A percentile compares a stretch with the other conserved stretches of the same genome.
phyloP scores from a whole-genome alignment of 257 asterid species.

The Osmanthus fragrans region DNA sequence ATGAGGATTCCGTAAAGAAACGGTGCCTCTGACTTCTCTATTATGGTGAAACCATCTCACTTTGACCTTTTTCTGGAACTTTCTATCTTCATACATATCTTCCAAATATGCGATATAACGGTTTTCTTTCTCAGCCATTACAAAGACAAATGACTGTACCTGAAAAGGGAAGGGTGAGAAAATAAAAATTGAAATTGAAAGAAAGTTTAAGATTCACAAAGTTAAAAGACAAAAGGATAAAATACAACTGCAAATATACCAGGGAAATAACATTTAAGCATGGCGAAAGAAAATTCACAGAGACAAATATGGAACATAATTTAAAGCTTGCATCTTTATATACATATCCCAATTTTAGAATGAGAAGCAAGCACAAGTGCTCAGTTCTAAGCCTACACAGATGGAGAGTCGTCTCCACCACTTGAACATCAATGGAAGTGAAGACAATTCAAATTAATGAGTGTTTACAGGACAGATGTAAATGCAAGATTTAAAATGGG shows the following conservation, averaged over 20 bases:
- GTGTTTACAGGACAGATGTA: background rate
- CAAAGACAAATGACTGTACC: slow-evolving; percentile 85
- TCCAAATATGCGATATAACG: slow-evolving; percentile 85
- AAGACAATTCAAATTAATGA: background rate
- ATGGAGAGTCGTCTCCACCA: background rate
- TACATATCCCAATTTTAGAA: background rate
- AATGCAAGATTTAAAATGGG: background rate
- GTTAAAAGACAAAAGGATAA: background rate
- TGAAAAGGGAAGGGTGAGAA: slow-evolving; percentile 29
- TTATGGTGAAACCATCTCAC: slow-evolving; percentile 97
- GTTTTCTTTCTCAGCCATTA: slow-evolving; percentile 94
- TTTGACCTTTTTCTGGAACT: slow-evolving; percentile 91
- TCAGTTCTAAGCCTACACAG: slow-evolving; percentile 10
- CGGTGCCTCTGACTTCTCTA: slow-evolving; percentile 79
- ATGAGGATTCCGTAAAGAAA: slow-evolving; percentile 62
- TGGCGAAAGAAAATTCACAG: background rate
- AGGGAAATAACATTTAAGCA: background rate
- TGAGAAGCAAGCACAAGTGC: slow-evolving; percentile 12
- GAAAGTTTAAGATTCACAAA: slow-evolving; percentile 9
- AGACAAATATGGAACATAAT: background rate
- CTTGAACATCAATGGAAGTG: background rate
- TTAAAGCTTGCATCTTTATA: background rate
- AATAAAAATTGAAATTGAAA: background rate
- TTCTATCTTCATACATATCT: slow-evolving; percentile 95
- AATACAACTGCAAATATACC: background rate